These are phyloP conservation scores for Cladorrhinum sp. DNA, from an alignment of 2,329 filamentous ascomycete species.

Conservation along the genomic window DNA sequence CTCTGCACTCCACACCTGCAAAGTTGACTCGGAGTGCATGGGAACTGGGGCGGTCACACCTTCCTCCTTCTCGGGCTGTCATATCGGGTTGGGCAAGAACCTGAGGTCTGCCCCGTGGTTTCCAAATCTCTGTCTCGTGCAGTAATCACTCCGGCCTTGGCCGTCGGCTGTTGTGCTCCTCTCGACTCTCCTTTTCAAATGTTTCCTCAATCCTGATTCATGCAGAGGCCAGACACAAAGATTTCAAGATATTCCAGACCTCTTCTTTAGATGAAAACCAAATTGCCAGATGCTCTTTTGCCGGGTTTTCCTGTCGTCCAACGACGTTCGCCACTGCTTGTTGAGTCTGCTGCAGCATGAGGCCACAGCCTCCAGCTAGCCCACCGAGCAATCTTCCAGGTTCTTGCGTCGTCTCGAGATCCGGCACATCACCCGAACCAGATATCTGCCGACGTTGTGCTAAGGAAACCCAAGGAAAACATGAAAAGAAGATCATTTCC, in stretches of 20 bases:
- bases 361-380: background rate
- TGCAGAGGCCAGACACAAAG: background rate
- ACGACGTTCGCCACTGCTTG: background rate
- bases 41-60: too few relatives aligned
- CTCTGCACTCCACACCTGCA: too few relatives aligned
- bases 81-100: too few relatives aligned
- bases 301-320: background rate
- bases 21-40: too few relatives aligned
- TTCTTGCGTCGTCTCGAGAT: conserved; percentile 1
- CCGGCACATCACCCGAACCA: conserved; percentile 12
- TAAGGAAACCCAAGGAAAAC: background rate
- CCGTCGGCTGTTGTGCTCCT: background rate
- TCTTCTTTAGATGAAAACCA: background rate
- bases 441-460: background rate
- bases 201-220: background rate
- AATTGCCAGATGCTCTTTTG: background rate
- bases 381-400: background rate
- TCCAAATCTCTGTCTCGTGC: too few relatives aligned
- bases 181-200: background rate
- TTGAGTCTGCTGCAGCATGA: background rate
- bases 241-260: background rate
- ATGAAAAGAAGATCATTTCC: background rate
- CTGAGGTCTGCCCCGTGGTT: background rate
- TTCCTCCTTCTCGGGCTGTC: too few relatives aligned
- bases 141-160: too few relatives aligned